Conservation (phyloP, 495 filamentous ascomycete species). For the Chaetomium cochliodes region DNA sequence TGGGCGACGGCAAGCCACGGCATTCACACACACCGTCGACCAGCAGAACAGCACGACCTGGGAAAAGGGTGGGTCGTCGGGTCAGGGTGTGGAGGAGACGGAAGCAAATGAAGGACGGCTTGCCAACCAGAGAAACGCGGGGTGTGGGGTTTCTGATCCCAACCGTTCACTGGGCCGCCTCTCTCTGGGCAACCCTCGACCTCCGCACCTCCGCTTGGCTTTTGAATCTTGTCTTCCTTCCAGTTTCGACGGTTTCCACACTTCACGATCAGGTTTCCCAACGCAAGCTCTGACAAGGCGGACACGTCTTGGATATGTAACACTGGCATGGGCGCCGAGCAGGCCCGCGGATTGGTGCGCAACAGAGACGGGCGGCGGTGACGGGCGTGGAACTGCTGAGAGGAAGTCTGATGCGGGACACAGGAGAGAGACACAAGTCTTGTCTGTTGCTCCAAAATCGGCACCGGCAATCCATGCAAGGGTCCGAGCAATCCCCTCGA, state of each 20-base stretch:
- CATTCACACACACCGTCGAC: slow-evolving; percentile 11
- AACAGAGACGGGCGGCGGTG: neutral
- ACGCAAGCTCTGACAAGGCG: slow-evolving; percentile 11
- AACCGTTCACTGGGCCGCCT: slow-evolving; percentile 3
- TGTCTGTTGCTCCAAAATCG: neutral
- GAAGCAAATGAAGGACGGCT: slow-evolving; percentile 16
- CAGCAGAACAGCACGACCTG: neutral
- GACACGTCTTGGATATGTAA: slow-evolving; percentile 1
- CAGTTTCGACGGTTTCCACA: neutral
- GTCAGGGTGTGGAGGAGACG: slow-evolving; percentile 1
- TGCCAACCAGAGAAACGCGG: slow-evolving; percentile 26
- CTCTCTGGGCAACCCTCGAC: neutral
- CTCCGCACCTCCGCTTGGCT: neutral
- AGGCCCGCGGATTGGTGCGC: slow-evolving; percentile 3
- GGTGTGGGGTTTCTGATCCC: slow-evolving; percentile 23
- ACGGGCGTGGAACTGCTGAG: too few species aligned
- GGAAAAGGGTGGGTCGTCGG: slow-evolving; percentile 11
- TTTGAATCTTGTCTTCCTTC: neutral
- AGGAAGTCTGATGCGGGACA: too few species aligned
- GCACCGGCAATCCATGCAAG: neutral
- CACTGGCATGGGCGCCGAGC: slow-evolving; percentile 8
- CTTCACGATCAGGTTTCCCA: neutral
- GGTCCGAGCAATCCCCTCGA: neutral
- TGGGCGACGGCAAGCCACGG: neutral
- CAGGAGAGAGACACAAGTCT: too few species aligned